phyloP scores from a whole-genome alignment of 331 rosid species.

The Telfairia occidentalis region DNA sequence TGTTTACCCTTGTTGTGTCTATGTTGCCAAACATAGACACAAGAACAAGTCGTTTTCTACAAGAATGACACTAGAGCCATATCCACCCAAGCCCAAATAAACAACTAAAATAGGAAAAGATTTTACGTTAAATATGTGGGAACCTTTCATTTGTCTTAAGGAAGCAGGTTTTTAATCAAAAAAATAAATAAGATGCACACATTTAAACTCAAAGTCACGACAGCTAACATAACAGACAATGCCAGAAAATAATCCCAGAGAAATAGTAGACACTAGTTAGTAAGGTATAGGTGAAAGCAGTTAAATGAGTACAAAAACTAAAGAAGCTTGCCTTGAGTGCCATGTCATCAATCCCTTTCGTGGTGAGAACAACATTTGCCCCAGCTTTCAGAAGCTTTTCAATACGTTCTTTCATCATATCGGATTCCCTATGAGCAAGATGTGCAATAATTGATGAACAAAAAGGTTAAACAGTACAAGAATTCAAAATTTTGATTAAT shows the following conservation, averaged over 20 bases:
- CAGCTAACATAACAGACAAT: not conserved
- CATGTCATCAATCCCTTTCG: conserved; percentile 98
- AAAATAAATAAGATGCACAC: not conserved
- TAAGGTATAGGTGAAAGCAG: not conserved
- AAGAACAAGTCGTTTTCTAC: not conserved
- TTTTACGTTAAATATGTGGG: not conserved
- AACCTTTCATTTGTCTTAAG: not conserved
- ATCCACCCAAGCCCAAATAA: not conserved
- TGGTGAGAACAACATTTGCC: conserved; percentile 90
- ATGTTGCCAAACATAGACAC: not conserved
- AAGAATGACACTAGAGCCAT: not conserved
- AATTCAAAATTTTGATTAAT: not conserved
- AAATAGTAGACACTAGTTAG: not conserved
- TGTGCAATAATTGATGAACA: not conserved
- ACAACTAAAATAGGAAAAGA: not conserved
- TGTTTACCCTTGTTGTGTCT: not conserved
- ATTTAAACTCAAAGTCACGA: not conserved
- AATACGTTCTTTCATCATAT: conserved; percentile 92
- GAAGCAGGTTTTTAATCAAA: not conserved
- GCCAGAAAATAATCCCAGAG: not conserved
- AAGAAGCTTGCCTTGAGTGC: conserved; percentile 64
- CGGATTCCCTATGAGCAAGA: conserved; percentile 59
- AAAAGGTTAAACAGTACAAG: not conserved
- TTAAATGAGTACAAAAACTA: conserved; percentile 6
- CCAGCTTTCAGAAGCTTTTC: conserved; percentile 86